These are phyloP conservation scores for Lanmaoa rubissima DNA, from an alignment of 768 basidiomycete genomes.

Conservation along the genomic window DNA sequence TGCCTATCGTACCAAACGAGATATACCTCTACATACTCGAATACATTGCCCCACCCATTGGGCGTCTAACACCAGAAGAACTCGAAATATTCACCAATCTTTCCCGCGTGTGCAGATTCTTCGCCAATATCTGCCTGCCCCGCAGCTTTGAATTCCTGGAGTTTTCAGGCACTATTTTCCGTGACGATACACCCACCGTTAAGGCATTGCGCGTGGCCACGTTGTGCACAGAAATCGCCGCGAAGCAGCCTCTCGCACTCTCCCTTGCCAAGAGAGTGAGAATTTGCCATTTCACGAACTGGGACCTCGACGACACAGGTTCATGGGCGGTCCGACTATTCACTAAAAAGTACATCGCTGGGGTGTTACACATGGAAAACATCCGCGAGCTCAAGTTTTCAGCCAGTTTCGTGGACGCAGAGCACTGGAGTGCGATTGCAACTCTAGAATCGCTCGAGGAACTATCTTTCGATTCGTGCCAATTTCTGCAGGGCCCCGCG, in stretches of 20 bases:
- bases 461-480: constrained; percentile 10
- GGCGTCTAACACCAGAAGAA: constrained; percentile 12
- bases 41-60: constrained; percentile 25
- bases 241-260: constrained; percentile 26
- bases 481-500: background rate
- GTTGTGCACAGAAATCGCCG: constrained; percentile 31
- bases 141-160: constrained; percentile 39
- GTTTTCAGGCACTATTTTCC: constrained; percentile 17
- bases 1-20: constrained; percentile 42
- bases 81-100: constrained; percentile 22
- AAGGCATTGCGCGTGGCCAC: background rate
- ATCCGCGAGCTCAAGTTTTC: constrained; percentile 15
- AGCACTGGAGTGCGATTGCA: constrained; percentile 18
- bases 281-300: constrained; percentile 12
- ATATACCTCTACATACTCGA: constrained; percentile 44
- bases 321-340: constrained; percentile 4
- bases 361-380: constrained; percentile 18
- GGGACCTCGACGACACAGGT: background rate
- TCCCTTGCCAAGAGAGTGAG: constrained; percentile 33
- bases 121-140: constrained; percentile 38
- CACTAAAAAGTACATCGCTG: background rate
- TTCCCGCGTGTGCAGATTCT: constrained; percentile 43
- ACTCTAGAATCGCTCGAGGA: constrained; percentile 12
- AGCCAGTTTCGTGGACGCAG: constrained; percentile 3
- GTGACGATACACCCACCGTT: background rate